These are phyloP conservation scores for Pythium brachiatum DNA, from an alignment of 352 stramenopile genomes.

Conservation along the genomic window DNA sequence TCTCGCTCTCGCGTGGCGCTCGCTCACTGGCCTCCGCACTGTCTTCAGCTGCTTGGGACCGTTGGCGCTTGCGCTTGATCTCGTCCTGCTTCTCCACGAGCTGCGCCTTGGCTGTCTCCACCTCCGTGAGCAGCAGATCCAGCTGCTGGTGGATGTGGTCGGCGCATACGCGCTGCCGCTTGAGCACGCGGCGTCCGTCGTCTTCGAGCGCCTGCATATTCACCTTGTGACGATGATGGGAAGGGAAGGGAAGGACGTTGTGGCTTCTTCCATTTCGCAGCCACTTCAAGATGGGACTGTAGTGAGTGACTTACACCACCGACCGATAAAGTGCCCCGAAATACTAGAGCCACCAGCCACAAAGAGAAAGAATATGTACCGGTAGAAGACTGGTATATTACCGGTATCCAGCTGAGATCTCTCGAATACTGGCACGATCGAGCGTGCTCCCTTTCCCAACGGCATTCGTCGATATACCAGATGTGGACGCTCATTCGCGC, in stretches of 20 bases:
- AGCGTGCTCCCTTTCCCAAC: no score
- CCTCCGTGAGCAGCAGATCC: conserved; percentile 56
- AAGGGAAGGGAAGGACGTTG: no score
- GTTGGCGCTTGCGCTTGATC: conserved; percentile 59
- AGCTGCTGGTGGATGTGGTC: conserved; percentile 63
- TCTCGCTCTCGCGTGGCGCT: conserved; percentile 26
- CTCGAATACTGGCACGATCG: neutral
- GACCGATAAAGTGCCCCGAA: conserved; percentile 7
- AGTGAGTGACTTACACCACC: conserved; percentile 17
- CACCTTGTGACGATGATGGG: neutral
- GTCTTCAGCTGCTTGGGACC: conserved; percentile 19
- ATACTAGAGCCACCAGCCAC: conserved; percentile 16
- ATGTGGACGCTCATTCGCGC: neutral
- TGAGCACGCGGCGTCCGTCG: conserved; percentile 60
- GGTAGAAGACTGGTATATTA: no score
- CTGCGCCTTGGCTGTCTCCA: conserved; percentile 55
- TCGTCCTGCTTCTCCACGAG: conserved; percentile 57
- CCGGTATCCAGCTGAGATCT: neutral
- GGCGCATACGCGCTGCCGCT: conserved; percentile 65
- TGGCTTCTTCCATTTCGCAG: conserved; percentile 20
- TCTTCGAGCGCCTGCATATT: conserved; percentile 61
- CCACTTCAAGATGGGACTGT: conserved; percentile 29
- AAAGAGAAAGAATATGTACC: conserved; percentile 8
- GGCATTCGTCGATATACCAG: neutral
- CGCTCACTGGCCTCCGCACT: conserved; percentile 11